These are phyloP conservation scores for Meira nashicola DNA, from an alignment of 1,284 basidiomycete genomes.

Conservation along the genomic window DNA sequence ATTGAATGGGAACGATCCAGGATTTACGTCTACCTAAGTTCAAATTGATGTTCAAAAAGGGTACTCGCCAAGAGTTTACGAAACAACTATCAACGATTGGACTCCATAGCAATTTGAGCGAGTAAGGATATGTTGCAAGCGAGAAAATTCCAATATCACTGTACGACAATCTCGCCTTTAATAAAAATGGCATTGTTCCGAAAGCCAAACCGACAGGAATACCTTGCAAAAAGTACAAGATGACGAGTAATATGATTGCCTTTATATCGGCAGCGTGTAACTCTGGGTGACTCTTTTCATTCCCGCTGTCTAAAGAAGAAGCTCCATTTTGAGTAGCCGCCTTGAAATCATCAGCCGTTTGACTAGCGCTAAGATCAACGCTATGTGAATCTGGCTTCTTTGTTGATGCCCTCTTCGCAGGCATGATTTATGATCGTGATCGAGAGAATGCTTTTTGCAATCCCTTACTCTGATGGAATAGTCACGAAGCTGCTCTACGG, in stretches of 20 bases:
- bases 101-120: conserved; percentile 93
- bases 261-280: conserved; percentile 64
- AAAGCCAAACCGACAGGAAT: conserved; percentile 73
- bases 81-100: conserved; percentile 94
- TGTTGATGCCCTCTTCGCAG: not conserved
- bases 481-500: no score
- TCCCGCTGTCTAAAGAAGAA: not conserved
- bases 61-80: conserved; percentile 58
- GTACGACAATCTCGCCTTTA: conserved; percentile 90
- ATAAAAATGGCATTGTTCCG: conserved; percentile 92
- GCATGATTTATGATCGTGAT: not conserved
- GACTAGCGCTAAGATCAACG: not conserved
- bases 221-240: conserved; percentile 89
- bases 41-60: conserved; percentile 15
- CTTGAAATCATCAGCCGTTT: not conserved
- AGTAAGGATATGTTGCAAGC: conserved; percentile 91
- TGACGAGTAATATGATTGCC: conserved; percentile 77
- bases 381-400: conserved; percentile 5
- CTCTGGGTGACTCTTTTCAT: not conserved
- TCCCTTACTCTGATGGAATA: no score
- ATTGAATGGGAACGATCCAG: conserved; percentile 98
- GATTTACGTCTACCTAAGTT: conserved; percentile 81
- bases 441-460: no score
- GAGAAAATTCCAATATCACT: conserved; percentile 93
- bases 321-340: not conserved